These are phyloP conservation scores for Chaetomium strumarium DNA, from an alignment of 2,329 filamentous ascomycete species.

Conservation along the genomic window DNA sequence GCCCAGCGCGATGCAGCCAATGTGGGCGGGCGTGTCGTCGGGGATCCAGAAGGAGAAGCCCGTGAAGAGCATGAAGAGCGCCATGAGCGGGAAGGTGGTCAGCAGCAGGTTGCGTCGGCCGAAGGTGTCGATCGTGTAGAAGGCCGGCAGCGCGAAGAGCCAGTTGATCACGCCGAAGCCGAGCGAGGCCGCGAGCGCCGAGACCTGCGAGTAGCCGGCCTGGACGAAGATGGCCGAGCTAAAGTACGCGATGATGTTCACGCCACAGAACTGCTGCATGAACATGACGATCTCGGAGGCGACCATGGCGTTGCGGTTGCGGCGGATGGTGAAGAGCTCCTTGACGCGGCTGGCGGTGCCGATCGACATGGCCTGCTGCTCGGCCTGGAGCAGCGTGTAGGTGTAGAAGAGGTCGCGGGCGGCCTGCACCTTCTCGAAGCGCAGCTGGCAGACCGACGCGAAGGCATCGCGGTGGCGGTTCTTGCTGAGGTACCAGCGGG, in stretches of 20 bases:
- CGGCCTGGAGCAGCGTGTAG: constrained; percentile 51
- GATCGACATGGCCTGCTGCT: constrained; percentile 45
- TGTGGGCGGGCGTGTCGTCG: constrained; percentile 30
- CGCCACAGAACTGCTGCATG: constrained; percentile 53
- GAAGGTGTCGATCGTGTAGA: constrained; percentile 64
- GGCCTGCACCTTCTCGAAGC: constrained; percentile 47
- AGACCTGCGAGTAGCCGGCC: constrained; percentile 44
- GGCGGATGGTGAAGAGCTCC: constrained; percentile 54
- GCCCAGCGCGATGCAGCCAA: constrained; percentile 43
- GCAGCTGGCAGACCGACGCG: constrained; percentile 39
- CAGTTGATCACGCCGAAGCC: constrained; percentile 62
- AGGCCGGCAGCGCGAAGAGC: constrained; percentile 56
- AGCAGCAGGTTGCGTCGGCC: constrained; percentile 59
- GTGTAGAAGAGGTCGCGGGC: constrained; percentile 53
- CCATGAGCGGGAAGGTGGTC: constrained; percentile 60
- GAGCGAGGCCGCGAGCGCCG: constrained; percentile 53
- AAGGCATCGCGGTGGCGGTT: constrained; percentile 42
- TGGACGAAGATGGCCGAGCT: constrained; percentile 55
- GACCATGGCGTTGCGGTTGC: constrained; percentile 56
- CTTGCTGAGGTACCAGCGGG: constrained; percentile 47
- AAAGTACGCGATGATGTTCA: constrained; percentile 52
- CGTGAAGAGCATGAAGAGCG: constrained; percentile 41
- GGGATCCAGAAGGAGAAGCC: constrained; percentile 44
- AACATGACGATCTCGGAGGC: constrained; percentile 62
- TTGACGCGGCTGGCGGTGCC: constrained; percentile 43